Evolutionary conservation across 2,329 filamentous ascomycete species (phyloP).

Genomic region (Parastagonospora nodorum): DNA sequence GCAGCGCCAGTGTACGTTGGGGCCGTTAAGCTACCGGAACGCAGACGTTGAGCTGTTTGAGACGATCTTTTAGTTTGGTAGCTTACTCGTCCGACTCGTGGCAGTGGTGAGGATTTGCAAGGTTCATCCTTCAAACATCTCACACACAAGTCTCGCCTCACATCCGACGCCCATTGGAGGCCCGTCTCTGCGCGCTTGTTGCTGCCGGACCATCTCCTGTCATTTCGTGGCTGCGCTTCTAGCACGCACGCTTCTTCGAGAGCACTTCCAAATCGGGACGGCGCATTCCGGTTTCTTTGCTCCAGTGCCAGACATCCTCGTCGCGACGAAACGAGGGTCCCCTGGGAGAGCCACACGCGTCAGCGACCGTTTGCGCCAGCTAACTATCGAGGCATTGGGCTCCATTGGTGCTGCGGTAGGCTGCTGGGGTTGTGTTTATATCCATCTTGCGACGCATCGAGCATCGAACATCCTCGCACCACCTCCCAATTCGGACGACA

Average conservation of each 20-base stretch:
- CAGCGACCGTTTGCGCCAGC: constrained; percentile 45
- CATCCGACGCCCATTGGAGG: constrained; percentile 27
- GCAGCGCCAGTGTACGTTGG: constrained; percentile 35
- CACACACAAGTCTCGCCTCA: constrained; percentile 36
- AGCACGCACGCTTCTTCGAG: constrained; percentile 34
- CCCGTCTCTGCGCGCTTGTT: constrained; percentile 43
- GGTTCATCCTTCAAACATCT: constrained; percentile 41
- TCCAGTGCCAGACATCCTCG: constrained; percentile 38
- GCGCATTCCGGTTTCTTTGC: constrained; percentile 36
- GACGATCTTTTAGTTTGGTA: constrained; percentile 35
- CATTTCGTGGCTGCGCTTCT: constrained; percentile 35
- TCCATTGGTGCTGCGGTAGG: constrained; percentile 44
- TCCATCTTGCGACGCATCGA: constrained; percentile 39
- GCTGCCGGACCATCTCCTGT: constrained; percentile 37
- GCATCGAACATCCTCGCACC: constrained; percentile 32
- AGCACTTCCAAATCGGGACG: constrained; percentile 46
- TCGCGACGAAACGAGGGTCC: constrained; percentile 44
- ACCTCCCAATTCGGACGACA: constrained; percentile 37
- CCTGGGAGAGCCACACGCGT: constrained; percentile 37
- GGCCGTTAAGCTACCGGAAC: constrained; percentile 39
- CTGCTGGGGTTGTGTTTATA: constrained; percentile 45
- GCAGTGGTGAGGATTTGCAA: constrained; percentile 39
- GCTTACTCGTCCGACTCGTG: constrained; percentile 32
- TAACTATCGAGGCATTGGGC: constrained; percentile 39
- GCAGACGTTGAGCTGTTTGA: constrained; percentile 43